Conservation (phyloP, 441 rosid genomes). For the Jatropha podagrica region DNA sequence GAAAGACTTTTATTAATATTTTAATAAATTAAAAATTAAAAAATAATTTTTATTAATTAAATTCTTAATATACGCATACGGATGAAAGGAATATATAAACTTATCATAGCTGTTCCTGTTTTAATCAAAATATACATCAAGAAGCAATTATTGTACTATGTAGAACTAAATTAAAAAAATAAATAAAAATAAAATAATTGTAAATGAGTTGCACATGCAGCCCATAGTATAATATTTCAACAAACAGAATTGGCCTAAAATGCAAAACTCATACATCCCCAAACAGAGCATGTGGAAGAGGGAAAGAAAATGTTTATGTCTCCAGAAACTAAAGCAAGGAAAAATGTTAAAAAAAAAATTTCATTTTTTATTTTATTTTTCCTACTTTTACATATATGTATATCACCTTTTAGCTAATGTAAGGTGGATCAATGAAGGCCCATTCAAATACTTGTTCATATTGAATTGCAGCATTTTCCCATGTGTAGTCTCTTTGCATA, state of each 20-base stretch:
- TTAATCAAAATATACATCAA: constrained; percentile 5
- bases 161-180: background rate
- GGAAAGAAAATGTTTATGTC: background rate
- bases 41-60: too few species aligned
- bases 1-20: too few species aligned
- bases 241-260: background rate
- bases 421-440: constrained; percentile 79
- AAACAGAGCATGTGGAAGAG: background rate
- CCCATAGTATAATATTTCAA: background rate
- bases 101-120: background rate
- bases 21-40: too few species aligned
- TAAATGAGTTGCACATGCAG: background rate
- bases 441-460: constrained; percentile 86
- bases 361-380: background rate
- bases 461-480: constrained; percentile 86
- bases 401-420: constrained; percentile 31
- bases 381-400: background rate
- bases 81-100: too few species aligned
- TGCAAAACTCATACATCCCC: background rate
- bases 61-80: too few species aligned
- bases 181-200: background rate
- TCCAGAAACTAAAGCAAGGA: background rate
- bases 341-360: background rate
- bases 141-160: background rate
- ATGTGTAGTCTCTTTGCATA: constrained; percentile 62